Base-by-base conservation (phyloP, 306 rosid species). In the Begonia peltatifolia region DNA sequence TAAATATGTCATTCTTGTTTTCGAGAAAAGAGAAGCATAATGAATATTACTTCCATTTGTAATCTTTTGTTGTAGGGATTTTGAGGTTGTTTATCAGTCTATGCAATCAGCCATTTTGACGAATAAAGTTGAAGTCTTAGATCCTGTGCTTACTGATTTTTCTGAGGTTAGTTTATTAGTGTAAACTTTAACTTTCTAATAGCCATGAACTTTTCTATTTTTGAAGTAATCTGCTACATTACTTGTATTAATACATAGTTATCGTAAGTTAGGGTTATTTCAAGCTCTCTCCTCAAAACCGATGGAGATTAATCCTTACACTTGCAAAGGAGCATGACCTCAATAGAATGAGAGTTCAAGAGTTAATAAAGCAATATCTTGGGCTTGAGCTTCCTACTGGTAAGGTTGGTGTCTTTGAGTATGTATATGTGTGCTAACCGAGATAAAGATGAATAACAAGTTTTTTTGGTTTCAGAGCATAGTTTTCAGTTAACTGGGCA, bases 241-340 rank as follows among this genome's bases (percentile, higher is more conserved):
- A 51, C 52, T 62, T 18, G 50, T 56, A 41, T 67, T 55, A 25
- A 9, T 54, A 62, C 69, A 63, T 7, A 5, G 8, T 48, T 64
- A 30, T 61, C 52, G 55, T 42, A 56, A 60, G 74, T 65, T 68
- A 89, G 97, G 95, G 94, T 46, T 89, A 89, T 71, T 78, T 69
- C 62, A 61, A 67, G 52, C 90, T 89, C 56, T 71, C 78, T 9
- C 14, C 3, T 56, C 94, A 80, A 60, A 69, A 76, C 56, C 94
- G 97, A 50, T 69, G 70, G 62, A 78, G 62, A 63, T 61, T 89
- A 62, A 82, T 89, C 54, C 68, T 78, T 42, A 59, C 64, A 16
- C 94, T 89, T 62, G 85, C 95, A 56, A 78, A 82, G 67, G 94
- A 89, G 65, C 85, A 78, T 60, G 97, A 84, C 72, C 76, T 89